phyloP scores from a whole-genome alignment of 208 protist genomes.

The Acanthamoeba polyphaga region DNA sequence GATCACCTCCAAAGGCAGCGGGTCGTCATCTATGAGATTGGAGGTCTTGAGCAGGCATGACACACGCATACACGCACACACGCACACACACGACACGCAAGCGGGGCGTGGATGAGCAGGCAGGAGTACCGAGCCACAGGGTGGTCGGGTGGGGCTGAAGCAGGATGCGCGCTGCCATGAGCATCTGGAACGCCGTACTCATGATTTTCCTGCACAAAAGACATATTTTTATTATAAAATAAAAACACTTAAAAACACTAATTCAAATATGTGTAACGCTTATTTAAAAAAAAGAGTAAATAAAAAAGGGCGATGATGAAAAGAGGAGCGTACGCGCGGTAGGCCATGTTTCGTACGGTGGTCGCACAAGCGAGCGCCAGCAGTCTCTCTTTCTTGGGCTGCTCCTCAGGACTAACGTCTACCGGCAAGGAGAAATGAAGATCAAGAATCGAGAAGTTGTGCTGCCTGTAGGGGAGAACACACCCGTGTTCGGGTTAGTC shows the following conservation, averaged over 20 bases:
- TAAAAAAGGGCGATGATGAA: too few species aligned
- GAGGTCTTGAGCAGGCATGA: too few species aligned
- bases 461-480: neutral
- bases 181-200: neutral
- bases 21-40: neutral
- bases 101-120: too few species aligned
- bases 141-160: constrained; percentile 5
- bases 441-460: neutral
- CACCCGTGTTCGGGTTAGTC: neutral
- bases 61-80: too few species aligned
- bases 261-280: neutral
- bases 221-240: too few species aligned
- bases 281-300: neutral
- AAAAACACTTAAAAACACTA: too few species aligned
- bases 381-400: neutral
- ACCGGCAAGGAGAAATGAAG: neutral
- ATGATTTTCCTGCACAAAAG: neutral
- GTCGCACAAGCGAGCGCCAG: neutral
- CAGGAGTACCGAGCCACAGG: constrained; percentile 5
- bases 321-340: neutral
- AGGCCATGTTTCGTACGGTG: neutral
- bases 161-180: neutral
- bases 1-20: constrained; percentile 14
- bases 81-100: too few species aligned
- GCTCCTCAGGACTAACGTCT: neutral